Evolutionary conservation across 495 filamentous ascomycete species (phyloP).

Genomic region (Penicillium daleae): DNA sequence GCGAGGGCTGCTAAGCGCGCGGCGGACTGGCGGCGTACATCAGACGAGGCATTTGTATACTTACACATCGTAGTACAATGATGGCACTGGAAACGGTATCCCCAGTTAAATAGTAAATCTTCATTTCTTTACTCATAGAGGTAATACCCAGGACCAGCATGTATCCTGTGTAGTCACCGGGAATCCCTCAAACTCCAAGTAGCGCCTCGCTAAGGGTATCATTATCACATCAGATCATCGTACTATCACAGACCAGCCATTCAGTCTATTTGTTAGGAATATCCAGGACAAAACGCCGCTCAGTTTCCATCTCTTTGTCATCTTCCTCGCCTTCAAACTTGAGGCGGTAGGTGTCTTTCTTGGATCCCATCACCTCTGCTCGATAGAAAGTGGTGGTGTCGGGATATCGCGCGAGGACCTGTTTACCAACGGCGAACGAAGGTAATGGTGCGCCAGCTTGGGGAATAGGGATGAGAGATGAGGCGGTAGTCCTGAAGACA

Average conservation of each 20-base stretch:
- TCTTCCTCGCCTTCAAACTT: constrained; percentile 89
- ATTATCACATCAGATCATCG: constrained; percentile 33
- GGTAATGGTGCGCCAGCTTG: constrained; percentile 58
- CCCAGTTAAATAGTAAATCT: not conserved
- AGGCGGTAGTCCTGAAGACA: constrained; percentile 77
- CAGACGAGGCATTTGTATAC: not conserved
- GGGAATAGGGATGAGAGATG: constrained; percentile 84
- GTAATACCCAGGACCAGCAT: constrained; percentile 7
- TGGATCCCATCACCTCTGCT: constrained; percentile 82
- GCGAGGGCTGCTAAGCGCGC: constrained; percentile 15
- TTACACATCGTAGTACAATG: not conserved
- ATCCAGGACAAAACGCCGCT: constrained; percentile 78
- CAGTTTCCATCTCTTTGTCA: constrained; percentile 78
- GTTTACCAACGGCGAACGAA: constrained; percentile 76
- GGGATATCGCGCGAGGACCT: constrained; percentile 81
- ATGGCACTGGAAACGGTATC: not conserved
- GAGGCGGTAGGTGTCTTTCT: constrained; percentile 66
- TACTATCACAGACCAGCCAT: constrained; percentile 5
- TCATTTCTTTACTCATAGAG: constrained; percentile 8
- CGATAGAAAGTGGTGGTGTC: constrained; percentile 97
- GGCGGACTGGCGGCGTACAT: not conserved
- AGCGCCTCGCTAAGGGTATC: constrained; percentile 40
- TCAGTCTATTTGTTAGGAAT: constrained; percentile 54
- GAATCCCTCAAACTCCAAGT: constrained; percentile 28
- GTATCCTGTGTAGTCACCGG: not conserved